Percentiles rank a stretch among this genome's conserved stretches.
Evolutionary conservation across 2,329 filamentous ascomycete species (phyloP).

Genomic region (Fusarium napiforme): DNA sequence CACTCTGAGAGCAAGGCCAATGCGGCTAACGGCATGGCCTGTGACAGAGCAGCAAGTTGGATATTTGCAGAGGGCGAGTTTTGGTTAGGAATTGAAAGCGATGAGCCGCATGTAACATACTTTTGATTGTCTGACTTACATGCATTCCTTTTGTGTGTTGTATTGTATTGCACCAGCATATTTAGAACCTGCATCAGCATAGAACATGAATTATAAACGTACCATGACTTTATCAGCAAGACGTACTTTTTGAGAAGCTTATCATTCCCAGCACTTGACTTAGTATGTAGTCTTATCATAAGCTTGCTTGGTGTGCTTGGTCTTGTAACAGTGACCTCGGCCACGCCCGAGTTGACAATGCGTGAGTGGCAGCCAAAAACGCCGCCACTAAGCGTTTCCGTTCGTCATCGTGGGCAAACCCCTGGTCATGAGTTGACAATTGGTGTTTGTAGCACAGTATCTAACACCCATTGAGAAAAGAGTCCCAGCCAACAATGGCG

Average conservation of each 20-base stretch:
- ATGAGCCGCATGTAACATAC: slow-evolving; percentile 30
- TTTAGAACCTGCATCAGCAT: slow-evolving; percentile 2
- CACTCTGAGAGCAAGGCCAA: slow-evolving; percentile 16
- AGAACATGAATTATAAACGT: slow-evolving; percentile 15
- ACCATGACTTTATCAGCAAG: background rate
- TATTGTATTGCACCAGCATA: background rate
- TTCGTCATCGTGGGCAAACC: slow-evolving; percentile 17
- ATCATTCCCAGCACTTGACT: background rate
- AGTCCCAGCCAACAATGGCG: slow-evolving; percentile 22
- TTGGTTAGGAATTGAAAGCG: slow-evolving; percentile 6
- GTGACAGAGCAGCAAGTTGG: slow-evolving; percentile 22
- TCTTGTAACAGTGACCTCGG: slow-evolving; percentile 14
- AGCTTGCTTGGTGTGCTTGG: background rate
- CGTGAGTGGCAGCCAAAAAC: slow-evolving; percentile 13
- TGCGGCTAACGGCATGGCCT: slow-evolving; percentile 33
- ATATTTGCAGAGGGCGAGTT: slow-evolving; percentile 28
- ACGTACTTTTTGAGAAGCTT: background rate
- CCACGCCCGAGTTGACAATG: background rate
- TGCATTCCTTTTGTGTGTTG: slow-evolving; percentile 2
- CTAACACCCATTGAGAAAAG: background rate
- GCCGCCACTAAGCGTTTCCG: slow-evolving; percentile 30
- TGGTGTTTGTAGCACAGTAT: slow-evolving; percentile 14
- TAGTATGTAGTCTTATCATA: background rate
- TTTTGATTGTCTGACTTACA: slow-evolving; percentile 4
- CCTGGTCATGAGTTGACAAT: slow-evolving; percentile 17